Evolutionary conservation across 2,329 filamentous ascomycete species (phyloP).

Genomic region (Colletotrichum higginsianum): DNA sequence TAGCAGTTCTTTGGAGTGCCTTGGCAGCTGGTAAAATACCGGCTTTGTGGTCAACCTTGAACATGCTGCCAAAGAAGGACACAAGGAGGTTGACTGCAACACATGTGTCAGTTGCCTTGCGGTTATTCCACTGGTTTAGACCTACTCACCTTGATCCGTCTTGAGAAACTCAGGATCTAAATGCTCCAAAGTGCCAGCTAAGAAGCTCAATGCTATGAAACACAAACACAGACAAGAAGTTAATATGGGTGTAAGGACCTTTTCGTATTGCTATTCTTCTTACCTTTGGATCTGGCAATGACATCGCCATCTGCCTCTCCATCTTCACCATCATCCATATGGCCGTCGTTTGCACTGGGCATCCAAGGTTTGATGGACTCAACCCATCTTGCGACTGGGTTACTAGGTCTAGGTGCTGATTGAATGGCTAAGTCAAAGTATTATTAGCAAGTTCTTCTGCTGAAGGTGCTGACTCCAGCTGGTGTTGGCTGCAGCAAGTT

Average conservation of each 20-base stretch:
- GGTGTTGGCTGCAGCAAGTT: neutral
- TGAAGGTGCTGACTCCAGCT: neutral
- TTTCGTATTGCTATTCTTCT: neutral
- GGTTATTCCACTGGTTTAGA: slow-evolving; percentile 50
- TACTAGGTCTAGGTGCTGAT: slow-evolving; percentile 58
- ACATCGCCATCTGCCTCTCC: slow-evolving; percentile 63
- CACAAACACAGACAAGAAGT: neutral
- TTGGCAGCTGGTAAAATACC: slow-evolving; percentile 69
- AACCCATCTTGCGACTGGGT: slow-evolving; percentile 68
- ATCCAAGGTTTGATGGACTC: slow-evolving; percentile 70
- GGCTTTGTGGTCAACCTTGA: slow-evolving; percentile 72
- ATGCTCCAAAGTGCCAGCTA: slow-evolving; percentile 67
- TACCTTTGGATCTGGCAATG: slow-evolving; percentile 68
- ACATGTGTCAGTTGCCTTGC: slow-evolving; percentile 54
- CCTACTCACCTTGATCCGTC: slow-evolving; percentile 63
- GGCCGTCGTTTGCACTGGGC: slow-evolving; percentile 56
- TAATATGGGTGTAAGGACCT: slow-evolving; percentile 7
- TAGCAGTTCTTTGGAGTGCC: slow-evolving; percentile 64
- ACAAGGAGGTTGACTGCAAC: slow-evolving; percentile 61
- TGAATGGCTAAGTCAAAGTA: slow-evolving; percentile 59
- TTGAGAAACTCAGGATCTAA: slow-evolving; percentile 63
- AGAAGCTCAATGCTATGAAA: slow-evolving; percentile 66
- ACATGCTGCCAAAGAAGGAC: slow-evolving; percentile 71
- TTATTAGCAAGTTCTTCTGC: neutral
- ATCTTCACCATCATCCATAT: slow-evolving; percentile 55